Evolutionary conservation across 2,329 filamentous ascomycete species (phyloP).

Genomic region (Penicillium sp.): DNA sequence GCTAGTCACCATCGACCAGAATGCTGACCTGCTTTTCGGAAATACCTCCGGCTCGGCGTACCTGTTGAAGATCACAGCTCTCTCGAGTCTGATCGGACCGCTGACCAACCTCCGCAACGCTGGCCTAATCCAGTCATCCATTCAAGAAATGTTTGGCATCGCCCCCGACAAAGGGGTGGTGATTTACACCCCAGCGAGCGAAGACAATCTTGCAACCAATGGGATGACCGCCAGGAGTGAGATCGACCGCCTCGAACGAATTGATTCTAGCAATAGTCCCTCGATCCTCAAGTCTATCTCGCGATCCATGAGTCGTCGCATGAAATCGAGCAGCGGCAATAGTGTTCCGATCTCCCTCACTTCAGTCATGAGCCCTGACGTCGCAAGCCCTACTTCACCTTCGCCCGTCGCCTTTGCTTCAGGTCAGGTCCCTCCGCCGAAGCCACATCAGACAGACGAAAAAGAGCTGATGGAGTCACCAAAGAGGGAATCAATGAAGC

Average conservation of each 20-base stretch:
- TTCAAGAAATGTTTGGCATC: conserved; percentile 70
- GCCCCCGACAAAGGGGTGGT: conserved; percentile 66
- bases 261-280: conserved; percentile 43
- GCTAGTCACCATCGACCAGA: conserved; percentile 73
- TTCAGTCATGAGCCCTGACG: conserved; percentile 17
- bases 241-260: conserved; percentile 59
- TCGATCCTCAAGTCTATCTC: conserved; percentile 43
- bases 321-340: conserved; percentile 32
- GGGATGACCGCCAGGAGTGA: conserved; percentile 69
- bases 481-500: not conserved
- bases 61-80: conserved; percentile 69
- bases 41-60: conserved; percentile 79
- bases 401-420: not conserved
- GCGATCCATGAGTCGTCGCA: conserved; percentile 40
- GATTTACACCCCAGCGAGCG: conserved; percentile 67
- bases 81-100: conserved; percentile 67
- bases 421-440: not conserved
- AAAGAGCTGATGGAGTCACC: not conserved
- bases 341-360: conserved; percentile 27
- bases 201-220: conserved; percentile 70
- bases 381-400: not conserved
- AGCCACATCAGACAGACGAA: not conserved
- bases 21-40: conserved; percentile 71
- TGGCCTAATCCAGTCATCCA: conserved; percentile 71
- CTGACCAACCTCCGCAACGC: conserved; percentile 80